Evolutionary conservation across 2,329 filamentous ascomycete species (phyloP).

Genomic region (Eutypella sp.): DNA sequence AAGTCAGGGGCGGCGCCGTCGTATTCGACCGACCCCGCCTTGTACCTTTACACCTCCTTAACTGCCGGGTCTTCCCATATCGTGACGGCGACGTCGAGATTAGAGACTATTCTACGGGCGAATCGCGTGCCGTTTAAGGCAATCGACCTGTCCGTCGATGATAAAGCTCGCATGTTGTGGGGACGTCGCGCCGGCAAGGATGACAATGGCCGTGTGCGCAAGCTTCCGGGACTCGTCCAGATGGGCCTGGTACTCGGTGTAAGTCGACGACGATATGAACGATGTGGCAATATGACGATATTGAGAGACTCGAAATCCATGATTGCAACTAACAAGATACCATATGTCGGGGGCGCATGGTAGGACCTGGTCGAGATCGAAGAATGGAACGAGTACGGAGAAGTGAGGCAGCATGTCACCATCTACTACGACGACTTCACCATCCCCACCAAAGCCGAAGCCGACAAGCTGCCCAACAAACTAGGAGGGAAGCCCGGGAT

Average conservation of each 20-base stretch:
- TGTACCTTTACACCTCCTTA: slow-evolving; percentile 95
- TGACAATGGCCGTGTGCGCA: slow-evolving; percentile 56
- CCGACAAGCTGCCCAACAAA: slow-evolving; percentile 37
- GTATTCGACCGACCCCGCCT: slow-evolving; percentile 59
- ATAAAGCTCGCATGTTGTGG: slow-evolving; percentile 85
- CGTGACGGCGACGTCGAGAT: slow-evolving; percentile 87
- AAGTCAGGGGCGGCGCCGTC: slow-evolving; percentile 24
- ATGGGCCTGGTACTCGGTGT: slow-evolving; percentile 81
- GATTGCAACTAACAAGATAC: slow-evolving; percentile 1
- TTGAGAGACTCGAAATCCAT: not conserved
- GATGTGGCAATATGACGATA: not conserved
- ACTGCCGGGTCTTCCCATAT: slow-evolving; percentile 95
- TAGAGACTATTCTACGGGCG: slow-evolving; percentile 93
- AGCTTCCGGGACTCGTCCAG: slow-evolving; percentile 85
- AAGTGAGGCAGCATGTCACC: slow-evolving; percentile 80
- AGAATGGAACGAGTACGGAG: slow-evolving; percentile 98
- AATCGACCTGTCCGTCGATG: slow-evolving; percentile 85
- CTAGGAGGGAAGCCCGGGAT: not conserved
- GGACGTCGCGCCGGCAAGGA: slow-evolving; percentile 75
- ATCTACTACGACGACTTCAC: slow-evolving; percentile 61
- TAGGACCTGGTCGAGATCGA: slow-evolving; percentile 92
- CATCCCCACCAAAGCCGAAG: slow-evolving; percentile 50
- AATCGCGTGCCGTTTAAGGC: slow-evolving; percentile 93
- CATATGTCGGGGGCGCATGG: slow-evolving; percentile 3
- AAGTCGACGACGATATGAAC: no score